Conservation (phyloP, 352 stramenopile species). For the Saprolegnia diclina region DNA sequence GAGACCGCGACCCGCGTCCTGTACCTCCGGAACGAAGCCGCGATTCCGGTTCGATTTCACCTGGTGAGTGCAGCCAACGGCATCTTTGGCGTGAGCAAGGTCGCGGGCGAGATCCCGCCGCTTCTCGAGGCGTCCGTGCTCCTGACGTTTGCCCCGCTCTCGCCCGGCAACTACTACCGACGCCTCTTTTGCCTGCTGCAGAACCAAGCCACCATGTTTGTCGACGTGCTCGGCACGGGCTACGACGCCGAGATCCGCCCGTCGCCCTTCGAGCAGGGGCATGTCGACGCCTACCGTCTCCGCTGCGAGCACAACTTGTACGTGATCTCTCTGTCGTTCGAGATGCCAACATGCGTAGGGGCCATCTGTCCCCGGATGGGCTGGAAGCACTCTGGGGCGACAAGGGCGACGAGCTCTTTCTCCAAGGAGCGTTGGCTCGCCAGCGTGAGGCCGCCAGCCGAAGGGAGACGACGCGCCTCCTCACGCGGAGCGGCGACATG, state of each 20-base stretch:
- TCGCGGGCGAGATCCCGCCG: conserved; percentile 72
- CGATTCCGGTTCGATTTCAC: conserved; percentile 65
- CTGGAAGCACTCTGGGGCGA: conserved; percentile 69
- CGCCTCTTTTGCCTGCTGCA: conserved; percentile 81
- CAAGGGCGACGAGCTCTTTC: conserved; percentile 57
- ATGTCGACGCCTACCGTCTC: conserved; percentile 82
- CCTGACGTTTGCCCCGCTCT: conserved; percentile 64
- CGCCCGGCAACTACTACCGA: conserved; percentile 89
- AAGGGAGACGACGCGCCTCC: conserved; percentile 34
- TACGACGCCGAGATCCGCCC: conserved; percentile 86
- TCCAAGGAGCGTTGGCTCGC: conserved; percentile 42
- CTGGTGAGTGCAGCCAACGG: conserved; percentile 66
- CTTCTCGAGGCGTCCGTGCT: conserved; percentile 73
- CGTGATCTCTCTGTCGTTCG: background rate
- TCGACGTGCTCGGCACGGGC: conserved; percentile 86
- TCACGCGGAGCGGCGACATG: conserved; percentile 82
- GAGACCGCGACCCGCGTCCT: conserved; percentile 58
- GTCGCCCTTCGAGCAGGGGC: conserved; percentile 86
- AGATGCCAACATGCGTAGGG: conserved; percentile 51
- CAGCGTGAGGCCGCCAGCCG: conserved; percentile 4
- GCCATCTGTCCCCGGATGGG: conserved; percentile 69
- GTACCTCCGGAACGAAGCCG: conserved; percentile 76
- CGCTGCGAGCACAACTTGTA: conserved; percentile 31
- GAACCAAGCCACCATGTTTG: conserved; percentile 75
- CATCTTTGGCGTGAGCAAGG: conserved; percentile 81